Conservation (phyloP, 257 asterid genomes). For the Nicotiana attenuata region DNA sequence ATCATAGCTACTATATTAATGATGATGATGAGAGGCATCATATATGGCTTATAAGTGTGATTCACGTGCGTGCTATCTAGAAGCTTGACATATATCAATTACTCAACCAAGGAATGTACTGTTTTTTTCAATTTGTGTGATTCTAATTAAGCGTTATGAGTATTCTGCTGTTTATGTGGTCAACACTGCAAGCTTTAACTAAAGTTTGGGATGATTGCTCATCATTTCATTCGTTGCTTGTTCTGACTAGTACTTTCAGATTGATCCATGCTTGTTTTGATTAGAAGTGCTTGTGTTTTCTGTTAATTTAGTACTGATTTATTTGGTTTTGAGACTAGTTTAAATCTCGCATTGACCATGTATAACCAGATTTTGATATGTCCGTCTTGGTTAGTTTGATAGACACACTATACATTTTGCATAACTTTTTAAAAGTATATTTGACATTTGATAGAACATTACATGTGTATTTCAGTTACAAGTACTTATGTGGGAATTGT, state of each 20-base stretch:
- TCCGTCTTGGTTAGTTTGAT: not conserved
- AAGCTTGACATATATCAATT: not conserved
- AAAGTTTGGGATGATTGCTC: not conserved
- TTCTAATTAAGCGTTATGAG: not conserved
- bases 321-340: not conserved
- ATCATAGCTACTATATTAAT: not conserved
- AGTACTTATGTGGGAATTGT: not conserved
- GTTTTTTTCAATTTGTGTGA: not conserved
- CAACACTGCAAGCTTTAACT: not conserved
- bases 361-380: not conserved
- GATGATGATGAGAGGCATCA: not conserved
- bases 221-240: not conserved
- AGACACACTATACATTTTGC: not conserved
- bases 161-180: not conserved
- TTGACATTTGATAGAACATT: not conserved
- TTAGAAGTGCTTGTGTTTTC: not conserved
- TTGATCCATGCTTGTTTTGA: not conserved
- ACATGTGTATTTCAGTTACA: not conserved
- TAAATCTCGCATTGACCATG: not conserved
- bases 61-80: not conserved
- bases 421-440: not conserved
- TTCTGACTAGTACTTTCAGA: not conserved
- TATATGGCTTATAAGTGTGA: not conserved
- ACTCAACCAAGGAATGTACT: not conserved
- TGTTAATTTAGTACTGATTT: not conserved